phyloP scores from a whole-genome alignment of 495 filamentous ascomycete genomes.

The Achaetomiella virescens region DNA sequence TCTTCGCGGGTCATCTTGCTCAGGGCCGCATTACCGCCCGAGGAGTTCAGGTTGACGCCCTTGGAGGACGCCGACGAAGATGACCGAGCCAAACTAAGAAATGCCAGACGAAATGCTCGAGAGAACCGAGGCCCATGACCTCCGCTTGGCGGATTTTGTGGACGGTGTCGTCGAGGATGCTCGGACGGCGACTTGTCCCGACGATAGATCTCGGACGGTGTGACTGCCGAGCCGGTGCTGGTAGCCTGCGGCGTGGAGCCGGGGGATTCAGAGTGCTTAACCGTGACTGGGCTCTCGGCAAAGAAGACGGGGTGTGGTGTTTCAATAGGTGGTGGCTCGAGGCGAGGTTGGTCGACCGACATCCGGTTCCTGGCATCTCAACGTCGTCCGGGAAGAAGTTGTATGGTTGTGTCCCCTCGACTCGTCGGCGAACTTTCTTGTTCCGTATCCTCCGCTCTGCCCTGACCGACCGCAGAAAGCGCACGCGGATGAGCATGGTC shows the following conservation, averaged over 20 bases:
- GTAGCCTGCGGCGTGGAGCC: slow-evolving; percentile 19
- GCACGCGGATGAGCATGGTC: slow-evolving; percentile 28
- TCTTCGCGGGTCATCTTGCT: slow-evolving; percentile 31
- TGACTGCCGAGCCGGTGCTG: slow-evolving; percentile 15
- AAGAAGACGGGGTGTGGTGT: slow-evolving; percentile 4
- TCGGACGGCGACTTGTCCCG: slow-evolving; percentile 24
- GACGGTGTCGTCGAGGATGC: slow-evolving; percentile 23
- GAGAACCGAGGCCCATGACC: slow-evolving; percentile 31
- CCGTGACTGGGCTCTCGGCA: slow-evolving; percentile 5
- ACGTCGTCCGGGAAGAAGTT: background rate
- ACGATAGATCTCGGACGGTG: slow-evolving; percentile 16
- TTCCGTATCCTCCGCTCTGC: slow-evolving; percentile 23
- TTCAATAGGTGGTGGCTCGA: background rate
- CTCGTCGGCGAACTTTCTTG: slow-evolving; percentile 13
- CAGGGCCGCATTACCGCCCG: slow-evolving; percentile 22
- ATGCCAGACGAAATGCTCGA: slow-evolving; percentile 33
- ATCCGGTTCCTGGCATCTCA: background rate
- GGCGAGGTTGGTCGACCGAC: background rate
- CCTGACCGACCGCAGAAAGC: slow-evolving; percentile 26
- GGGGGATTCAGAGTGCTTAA: slow-evolving; percentile 19
- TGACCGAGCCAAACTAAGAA: slow-evolving; percentile 27
- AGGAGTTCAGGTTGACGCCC: slow-evolving; percentile 17
- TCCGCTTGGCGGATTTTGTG: slow-evolving; percentile 27
- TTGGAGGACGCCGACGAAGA: slow-evolving; percentile 30
- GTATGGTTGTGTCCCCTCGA: slow-evolving; percentile 8